These are phyloP conservation scores for Yamadazyma buinensis DNA, from an alignment of 1,139 yeast genomes.

Conservation along the genomic window DNA sequence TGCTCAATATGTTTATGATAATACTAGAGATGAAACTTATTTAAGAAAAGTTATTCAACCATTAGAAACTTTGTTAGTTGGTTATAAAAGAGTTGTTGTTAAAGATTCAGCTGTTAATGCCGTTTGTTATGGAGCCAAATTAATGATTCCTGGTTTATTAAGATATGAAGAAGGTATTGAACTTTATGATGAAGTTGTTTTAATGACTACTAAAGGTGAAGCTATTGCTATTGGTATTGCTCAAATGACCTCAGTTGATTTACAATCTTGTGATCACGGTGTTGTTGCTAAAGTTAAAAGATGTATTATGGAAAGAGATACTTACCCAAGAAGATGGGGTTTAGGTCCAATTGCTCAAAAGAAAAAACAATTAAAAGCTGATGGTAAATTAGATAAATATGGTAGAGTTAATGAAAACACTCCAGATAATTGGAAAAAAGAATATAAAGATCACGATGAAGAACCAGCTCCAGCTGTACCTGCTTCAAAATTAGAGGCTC, in stretches of 20 bases:
- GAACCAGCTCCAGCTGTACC: constrained; percentile 54
- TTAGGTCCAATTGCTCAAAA: constrained; percentile 97
- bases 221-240: constrained; percentile 98
- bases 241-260: constrained; percentile 97
- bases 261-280: constrained; percentile 96
- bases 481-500: constrained; percentile 45
- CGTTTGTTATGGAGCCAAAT: constrained; percentile 97
- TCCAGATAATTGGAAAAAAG: constrained; percentile 87
- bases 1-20: constrained; percentile 97
- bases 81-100: constrained; percentile 95
- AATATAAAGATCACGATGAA: constrained; percentile 77
- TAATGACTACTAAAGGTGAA: constrained; percentile 98
- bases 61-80: constrained; percentile 85
- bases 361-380: constrained; percentile 97
- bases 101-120: constrained; percentile 98
- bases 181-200: constrained; percentile 94
- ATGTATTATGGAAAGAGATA: constrained; percentile 99
- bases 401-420: constrained; percentile 93
- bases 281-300: constrained; percentile 98
- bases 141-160: constrained; percentile 97
- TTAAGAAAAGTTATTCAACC: constrained; percentile 94
- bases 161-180: constrained; percentile 98
- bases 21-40: constrained; percentile 94
- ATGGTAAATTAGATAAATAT: constrained; percentile 93
- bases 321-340: constrained; percentile 99